Percentiles rank a stretch among this genome's conserved stretches.
These are phyloP conservation scores for Hibiscus trionum DNA, from an alignment of 345 rosid genomes.

Conservation along the genomic window DNA sequence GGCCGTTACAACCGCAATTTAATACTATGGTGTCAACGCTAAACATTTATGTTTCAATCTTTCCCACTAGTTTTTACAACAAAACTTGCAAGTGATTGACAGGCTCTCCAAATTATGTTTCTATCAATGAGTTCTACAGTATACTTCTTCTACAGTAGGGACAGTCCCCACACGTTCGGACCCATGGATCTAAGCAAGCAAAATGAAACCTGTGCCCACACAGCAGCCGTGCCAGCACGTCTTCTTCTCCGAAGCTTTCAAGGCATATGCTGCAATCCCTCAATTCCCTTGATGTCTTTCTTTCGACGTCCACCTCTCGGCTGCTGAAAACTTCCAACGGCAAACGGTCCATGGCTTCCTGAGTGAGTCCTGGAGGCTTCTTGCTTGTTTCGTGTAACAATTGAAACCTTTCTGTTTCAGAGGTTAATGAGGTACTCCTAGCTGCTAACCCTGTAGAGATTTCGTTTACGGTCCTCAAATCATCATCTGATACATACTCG, in stretches of 20 bases:
- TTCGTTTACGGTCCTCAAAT: constrained; percentile 32
- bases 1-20: no score
- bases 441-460: constrained; percentile 16
- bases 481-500: constrained; percentile 26
- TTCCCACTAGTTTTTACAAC: no score
- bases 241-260: constrained; percentile 63
- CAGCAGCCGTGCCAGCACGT: constrained; percentile 44
- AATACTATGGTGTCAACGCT: no score
- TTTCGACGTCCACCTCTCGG: constrained; percentile 20
- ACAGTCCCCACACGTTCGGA: constrained; percentile 80
- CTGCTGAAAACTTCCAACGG: constrained; percentile 36
- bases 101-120: neutral
- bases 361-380: constrained; percentile 79
- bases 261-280: constrained; percentile 74
- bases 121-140: neutral
- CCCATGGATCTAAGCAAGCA: constrained; percentile 80
- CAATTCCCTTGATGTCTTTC: constrained; percentile 18
- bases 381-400: constrained; percentile 18
- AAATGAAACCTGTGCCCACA: constrained; percentile 72
- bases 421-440: constrained; percentile 18
- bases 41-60: no score
- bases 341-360: constrained; percentile 43
- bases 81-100: no score
- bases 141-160: constrained; percentile 76
- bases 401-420: constrained; percentile 30